Base-by-base conservation (phyloP, 2,329 filamentous ascomycete genomes). In the Phyllachora maydis region DNA sequence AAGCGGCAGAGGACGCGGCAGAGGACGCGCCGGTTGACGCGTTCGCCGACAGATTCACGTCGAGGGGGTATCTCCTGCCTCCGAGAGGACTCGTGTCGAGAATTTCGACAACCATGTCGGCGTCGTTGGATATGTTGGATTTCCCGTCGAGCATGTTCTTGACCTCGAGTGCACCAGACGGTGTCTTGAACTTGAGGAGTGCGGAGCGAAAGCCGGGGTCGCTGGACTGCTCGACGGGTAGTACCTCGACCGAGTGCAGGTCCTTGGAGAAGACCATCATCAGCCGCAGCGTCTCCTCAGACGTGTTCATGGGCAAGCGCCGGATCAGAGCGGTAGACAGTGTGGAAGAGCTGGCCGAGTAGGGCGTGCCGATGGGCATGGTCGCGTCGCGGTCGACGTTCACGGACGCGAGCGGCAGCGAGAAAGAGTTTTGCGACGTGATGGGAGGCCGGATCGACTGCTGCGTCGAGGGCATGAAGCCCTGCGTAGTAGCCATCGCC, bases 261-360 rank as follows among this genome's bases (percentile, higher is more conserved):
- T 68, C 62, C 33, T 67, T 52, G 24, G 59, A 64, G 44, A 62
- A 68, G 19, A 65, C 48, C 16, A 65, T 49, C 62, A 70, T 68
- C 15, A 63, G 41, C 22, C 56, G 50, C 24, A 71, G 35, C 13
- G 52, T 52, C 23, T 66, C 55, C 23, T 65, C 56, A 1, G 56
- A 56, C 3, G 56, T 63, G 33, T 59, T 57, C 23, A 49, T 31
- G 2, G 65, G 63, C 8, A 71, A 48, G 31, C 55, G 52, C 24
- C 59, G 58, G 29, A 70, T 61, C 22, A 65, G 38, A 17, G 66
- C 47, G 12, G 52, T 37, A 22, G n/a, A n/a, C n/a, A n/a, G n/a
- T n/a, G 48, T 23, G 25, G 46, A 22, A n/a, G 45, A 32, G 10
- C 46, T 40, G 26, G 36, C 38, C 28, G 46, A 38, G 30, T 48